Evolutionary conservation across 257 asterid species (phyloP).

Genomic region (Schizonepeta tenuifolia): DNA sequence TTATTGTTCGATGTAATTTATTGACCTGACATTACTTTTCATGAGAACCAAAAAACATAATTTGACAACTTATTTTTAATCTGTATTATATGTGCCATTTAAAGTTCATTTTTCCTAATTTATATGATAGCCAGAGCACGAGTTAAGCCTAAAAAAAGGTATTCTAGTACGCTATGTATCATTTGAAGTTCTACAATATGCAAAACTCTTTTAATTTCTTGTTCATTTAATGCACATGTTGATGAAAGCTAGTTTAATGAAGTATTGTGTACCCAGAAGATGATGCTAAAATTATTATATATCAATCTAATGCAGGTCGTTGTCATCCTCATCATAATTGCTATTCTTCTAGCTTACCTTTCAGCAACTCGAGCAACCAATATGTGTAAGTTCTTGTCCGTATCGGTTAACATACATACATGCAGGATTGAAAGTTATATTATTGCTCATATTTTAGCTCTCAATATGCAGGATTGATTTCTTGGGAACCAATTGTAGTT

Average conservation of each 20-base stretch:
- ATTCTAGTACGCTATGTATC: not conserved
- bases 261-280: not conserved
- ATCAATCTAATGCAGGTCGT: slow-evolving; percentile 56
- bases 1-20: not conserved
- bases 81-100: not conserved
- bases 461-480: slow-evolving; percentile 33
- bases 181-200: not conserved
- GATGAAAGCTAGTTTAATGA: not conserved
- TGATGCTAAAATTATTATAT: slow-evolving; percentile 19
- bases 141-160: not conserved
- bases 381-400: slow-evolving; percentile 45
- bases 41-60: not conserved
- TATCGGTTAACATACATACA: too few relatives aligned
- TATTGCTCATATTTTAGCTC: slow-evolving; percentile 27
- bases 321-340: slow-evolving; percentile 59
- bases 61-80: not conserved
- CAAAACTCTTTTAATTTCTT: not conserved
- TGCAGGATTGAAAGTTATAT: too few relatives aligned
- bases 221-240: not conserved
- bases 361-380: slow-evolving; percentile 46
- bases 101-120: not conserved
- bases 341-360: slow-evolving; percentile 53
- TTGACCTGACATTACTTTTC: not conserved
- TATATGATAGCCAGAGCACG: not conserved
- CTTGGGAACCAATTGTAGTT: not conserved